phyloP scores from a whole-genome alignment of 805 yeast genomes.

The Naumovozyma dairenensis region DNA sequence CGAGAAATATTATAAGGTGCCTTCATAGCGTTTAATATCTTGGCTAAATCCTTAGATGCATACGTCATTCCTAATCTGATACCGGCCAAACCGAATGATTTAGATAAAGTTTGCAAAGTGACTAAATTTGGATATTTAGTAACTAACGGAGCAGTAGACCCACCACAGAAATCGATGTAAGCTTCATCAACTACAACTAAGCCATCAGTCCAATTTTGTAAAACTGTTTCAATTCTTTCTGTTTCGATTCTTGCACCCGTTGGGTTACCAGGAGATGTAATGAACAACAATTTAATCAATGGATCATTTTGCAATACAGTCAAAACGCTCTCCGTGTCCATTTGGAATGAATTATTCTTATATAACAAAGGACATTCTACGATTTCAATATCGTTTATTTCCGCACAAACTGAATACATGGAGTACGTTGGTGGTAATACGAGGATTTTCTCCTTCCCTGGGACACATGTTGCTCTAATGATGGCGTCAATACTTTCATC shows the following conservation, averaged over 20 bases:
- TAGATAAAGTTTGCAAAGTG: conserved; percentile 85
- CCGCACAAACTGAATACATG: conserved; percentile 88
- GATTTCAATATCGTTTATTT: conserved; percentile 75
- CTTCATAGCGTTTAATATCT: conserved; percentile 76
- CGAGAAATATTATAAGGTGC: conserved; percentile 93
- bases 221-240: conserved; percentile 38
- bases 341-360: conserved; percentile 51
- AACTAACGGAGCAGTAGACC: conserved; percentile 69
- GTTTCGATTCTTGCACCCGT: conserved; percentile 60
- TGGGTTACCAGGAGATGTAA: conserved; percentile 97
- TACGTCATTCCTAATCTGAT: conserved; percentile 80
- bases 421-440: conserved; percentile 95
- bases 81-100: conserved; percentile 94
- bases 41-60: conserved; percentile 49
- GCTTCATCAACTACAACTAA: conserved; percentile 89
- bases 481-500: conserved; percentile 91
- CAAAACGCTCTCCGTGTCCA: conserved; percentile 49
- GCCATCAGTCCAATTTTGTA: conserved; percentile 55
- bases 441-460: conserved; percentile 73
- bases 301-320: conserved; percentile 45
- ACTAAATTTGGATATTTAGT: conserved; percentile 74
- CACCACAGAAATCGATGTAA: conserved; percentile 77
- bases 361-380: conserved; percentile 56
- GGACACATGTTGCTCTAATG: conserved; percentile 74
- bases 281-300: conserved; percentile 60